Percentiles rank a stretch among this genome's conserved stretches.
Conservation (phyloP, 2,329 filamentous ascomycete species). For the Biscogniauxia mediterranea region DNA sequence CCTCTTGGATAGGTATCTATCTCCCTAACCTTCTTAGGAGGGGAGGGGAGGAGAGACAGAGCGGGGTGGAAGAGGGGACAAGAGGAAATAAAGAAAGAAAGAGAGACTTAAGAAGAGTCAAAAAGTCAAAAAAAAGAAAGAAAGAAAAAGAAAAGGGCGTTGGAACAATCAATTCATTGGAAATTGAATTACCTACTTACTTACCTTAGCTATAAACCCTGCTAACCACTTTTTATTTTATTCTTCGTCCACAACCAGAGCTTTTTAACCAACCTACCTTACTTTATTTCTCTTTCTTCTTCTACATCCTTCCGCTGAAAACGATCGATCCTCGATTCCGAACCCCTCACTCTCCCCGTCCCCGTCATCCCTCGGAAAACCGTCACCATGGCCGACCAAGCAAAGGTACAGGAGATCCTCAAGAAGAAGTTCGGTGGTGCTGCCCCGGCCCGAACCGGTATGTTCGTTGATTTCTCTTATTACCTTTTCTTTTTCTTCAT, state of each 20-base stretch:
- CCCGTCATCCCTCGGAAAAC: conserved; percentile 9
- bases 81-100: no score
- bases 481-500: background rate
- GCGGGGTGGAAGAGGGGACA: no score
- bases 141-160: background rate
- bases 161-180: conserved; percentile 1
- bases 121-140: no score
- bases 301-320: no score
- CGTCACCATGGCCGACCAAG: conserved; percentile 33
- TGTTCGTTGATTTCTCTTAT: conserved; percentile 7
- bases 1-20: no score
- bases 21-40: no score
- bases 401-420: conserved; percentile 41
- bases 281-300: background rate
- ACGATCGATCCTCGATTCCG: conserved; percentile 19
- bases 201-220: background rate
- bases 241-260: conserved; percentile 5
- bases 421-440: conserved; percentile 37
- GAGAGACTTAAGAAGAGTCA: background rate
- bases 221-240: conserved; percentile 1
- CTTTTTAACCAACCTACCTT: conserved; percentile 5
- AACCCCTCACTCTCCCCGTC: conserved; percentile 12
- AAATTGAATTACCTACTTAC: background rate
- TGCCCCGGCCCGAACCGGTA: conserved; percentile 35
- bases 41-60: no score